Evolutionary conservation across 1,139 yeast species (phyloP), one percentile per base, ranked within the genome.

Genomic region (Casaregolazyma lundiana): DNA sequence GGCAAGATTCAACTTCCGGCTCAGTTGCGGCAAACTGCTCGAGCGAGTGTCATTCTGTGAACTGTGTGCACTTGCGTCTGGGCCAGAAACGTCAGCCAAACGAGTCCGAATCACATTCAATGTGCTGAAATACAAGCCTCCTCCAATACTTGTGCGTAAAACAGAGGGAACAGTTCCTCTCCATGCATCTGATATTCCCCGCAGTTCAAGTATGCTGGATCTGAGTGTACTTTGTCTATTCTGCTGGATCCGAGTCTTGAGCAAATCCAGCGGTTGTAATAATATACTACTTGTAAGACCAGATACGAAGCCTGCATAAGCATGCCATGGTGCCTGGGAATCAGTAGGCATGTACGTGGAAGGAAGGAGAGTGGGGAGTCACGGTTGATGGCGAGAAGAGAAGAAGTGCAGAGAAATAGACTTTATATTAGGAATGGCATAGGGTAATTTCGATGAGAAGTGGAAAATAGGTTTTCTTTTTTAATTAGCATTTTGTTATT

Each of bases 151-250:
- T 0, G 96, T 90, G 50, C 98, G 72, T 32, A 92, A 61, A 1
- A 95, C 90, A 22, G 96, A 86, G 0, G 97, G 97, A 35, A 89
- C 60, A 0, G 96, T 90, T 0, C 98, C 98, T 48, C 96, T 73
- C 98, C 98, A 92, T 45, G 90, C 70, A 48, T 56, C 58, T 46
- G 66, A 67, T 13, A 84, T 60, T 37, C 80, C 78, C 36, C 65
- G 63, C 43, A 67, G 49, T 44, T 51, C 71, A 41, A 39, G 45
- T 20, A 64, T 35, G 5, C 56, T 74, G 60, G 29, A 71, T 56
- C 43, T 69, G 56, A 54, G 69, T 50, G 80, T 72, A 20, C 72
- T 64, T 6, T 64, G 60, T 34, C 73, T 68, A 15, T 75, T 63
- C 64, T 92, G 97, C 69, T 92, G 98, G 11, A 90, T 72, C 53